phyloP scores from a whole-genome alignment of 2,329 filamentous ascomycete genomes.

The Phaeosphaeriaceae sp. region DNA sequence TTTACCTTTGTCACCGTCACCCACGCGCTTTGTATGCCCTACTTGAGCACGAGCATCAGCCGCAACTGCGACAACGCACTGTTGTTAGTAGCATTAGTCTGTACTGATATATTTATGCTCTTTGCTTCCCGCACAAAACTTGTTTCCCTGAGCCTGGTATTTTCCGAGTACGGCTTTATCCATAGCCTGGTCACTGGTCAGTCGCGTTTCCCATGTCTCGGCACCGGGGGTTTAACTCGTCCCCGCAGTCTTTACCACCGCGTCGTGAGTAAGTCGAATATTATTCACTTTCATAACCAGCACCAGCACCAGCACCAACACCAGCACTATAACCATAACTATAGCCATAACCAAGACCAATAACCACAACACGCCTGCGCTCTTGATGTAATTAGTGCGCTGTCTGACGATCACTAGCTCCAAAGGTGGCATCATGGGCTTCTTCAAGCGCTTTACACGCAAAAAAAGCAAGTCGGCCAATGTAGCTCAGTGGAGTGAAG shows the following conservation, averaged over 20 bases:
- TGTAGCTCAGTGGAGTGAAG: conserved; percentile 35
- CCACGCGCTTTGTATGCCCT: conserved; percentile 5
- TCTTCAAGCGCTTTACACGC: conserved; percentile 57
- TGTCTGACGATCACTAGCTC: conserved; percentile 18
- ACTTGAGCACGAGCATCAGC: conserved; percentile 19
- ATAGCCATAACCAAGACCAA: too few species aligned
- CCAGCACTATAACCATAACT: too few species aligned
- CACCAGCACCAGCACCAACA: too few species aligned
- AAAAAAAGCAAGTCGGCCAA: conserved; percentile 43
- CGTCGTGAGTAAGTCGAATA: conserved; percentile 31
- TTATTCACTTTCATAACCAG: conserved; percentile 15
- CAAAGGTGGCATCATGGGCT: conserved; percentile 53
- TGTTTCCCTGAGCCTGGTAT: conserved; percentile 7
- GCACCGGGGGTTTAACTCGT: conserved; percentile 28
- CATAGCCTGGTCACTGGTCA: conserved; percentile 12
- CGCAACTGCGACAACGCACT: too few species aligned
- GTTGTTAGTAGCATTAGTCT: not conserved
- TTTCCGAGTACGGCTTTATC: conserved; percentile 9
- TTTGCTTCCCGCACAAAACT: conserved; percentile 6
- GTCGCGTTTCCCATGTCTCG: conserved; percentile 36
- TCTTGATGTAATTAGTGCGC: not conserved
- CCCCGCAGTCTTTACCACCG: conserved; percentile 32
- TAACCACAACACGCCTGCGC: conserved; percentile 2
- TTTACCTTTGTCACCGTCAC: conserved; percentile 8
- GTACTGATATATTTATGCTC: not conserved